Evolutionary conservation across 805 yeast species (phyloP), one percentile per base, ranked within the genome.

Genomic region (Metschnikowia baotianmanensis): DNA sequence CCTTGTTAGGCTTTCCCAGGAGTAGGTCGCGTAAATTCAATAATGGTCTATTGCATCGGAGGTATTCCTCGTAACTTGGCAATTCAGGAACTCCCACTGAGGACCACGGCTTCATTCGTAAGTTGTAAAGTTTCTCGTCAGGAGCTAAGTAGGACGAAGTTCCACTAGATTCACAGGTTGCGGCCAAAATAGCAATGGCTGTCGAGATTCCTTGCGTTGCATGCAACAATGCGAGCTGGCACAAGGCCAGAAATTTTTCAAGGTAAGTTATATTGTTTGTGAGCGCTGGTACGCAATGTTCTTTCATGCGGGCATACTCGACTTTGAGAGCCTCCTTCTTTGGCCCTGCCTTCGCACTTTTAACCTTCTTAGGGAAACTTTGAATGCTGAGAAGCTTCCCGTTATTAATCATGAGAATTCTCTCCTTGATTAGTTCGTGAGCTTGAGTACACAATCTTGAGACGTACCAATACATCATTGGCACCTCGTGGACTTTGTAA

Each of bases 41-140:
- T 2, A 36, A 11, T 4, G 26, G 8, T 2, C 16, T 22, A 12
- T 34, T 20, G 12, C n/a, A 20, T 16, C 13, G 27, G 6, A 19
- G 22, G 30, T 63, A 71, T 23, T 71, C 72, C 11, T 53, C 61
- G 50, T 62, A 81, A 0, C 68, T 56, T 3, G 91, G 89, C 30
- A 78, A 53, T 21, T 71, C 73, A 1, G 96, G 96, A 9, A 80
- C 79, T 0, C 95, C 96, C 16, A 89, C 83, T 0, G 88, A 76
- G 17, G 83, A 76, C 65, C 84, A 86, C 4, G 93, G 80, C 58
- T 87, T 88, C 76, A 87, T 73, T 50, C 95, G 76, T 33, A 88
- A 63, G 9, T 57, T 48, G 38, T 50, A 66, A 16, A 64, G 44
- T 29, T 44, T 42, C 36, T 65, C 63, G 10, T 38, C 38, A 3